Evolutionary conservation across 192 early-diverging fungal species (phyloP).

Genomic region (Funneliformis geosporum): DNA sequence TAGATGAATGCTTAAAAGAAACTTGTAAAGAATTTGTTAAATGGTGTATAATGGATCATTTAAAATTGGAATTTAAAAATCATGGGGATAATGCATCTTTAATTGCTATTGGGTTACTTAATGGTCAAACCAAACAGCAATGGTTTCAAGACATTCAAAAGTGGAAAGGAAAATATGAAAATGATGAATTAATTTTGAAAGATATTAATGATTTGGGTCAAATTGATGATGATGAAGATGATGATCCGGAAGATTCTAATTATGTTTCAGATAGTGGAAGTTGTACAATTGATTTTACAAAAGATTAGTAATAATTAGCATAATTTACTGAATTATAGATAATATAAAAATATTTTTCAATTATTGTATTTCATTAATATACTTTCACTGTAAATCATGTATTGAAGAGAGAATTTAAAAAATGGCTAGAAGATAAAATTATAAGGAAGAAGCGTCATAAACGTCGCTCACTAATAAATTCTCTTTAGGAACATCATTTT

Average conservation of each 20-base stretch:
- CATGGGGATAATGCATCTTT: background rate
- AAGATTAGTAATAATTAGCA: too few species aligned
- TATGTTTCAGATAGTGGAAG: background rate
- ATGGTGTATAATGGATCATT: background rate
- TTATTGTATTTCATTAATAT: too few species aligned
- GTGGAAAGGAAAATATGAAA: background rate
- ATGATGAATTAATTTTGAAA: background rate
- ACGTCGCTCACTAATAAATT: too few species aligned
- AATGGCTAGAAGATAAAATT: too few species aligned
- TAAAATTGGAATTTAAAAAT: background rate
- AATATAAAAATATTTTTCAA: too few species aligned
- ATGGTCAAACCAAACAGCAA: background rate
- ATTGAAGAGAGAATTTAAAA: too few species aligned
- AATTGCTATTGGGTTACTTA: background rate
- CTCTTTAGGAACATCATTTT: too few species aligned
- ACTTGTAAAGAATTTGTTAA: background rate
- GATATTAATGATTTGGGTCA: background rate
- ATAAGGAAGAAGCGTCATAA: too few species aligned
- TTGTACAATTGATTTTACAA: background rate
- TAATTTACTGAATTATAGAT: too few species aligned
- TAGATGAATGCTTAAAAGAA: background rate
- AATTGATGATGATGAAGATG: background rate
- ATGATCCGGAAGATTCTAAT: background rate
- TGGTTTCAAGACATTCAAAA: background rate
- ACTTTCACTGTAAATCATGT: too few species aligned